Base-by-base conservation (phyloP, 2,329 filamentous ascomycete genomes). In the Teratosphaeria viscida region DNA sequence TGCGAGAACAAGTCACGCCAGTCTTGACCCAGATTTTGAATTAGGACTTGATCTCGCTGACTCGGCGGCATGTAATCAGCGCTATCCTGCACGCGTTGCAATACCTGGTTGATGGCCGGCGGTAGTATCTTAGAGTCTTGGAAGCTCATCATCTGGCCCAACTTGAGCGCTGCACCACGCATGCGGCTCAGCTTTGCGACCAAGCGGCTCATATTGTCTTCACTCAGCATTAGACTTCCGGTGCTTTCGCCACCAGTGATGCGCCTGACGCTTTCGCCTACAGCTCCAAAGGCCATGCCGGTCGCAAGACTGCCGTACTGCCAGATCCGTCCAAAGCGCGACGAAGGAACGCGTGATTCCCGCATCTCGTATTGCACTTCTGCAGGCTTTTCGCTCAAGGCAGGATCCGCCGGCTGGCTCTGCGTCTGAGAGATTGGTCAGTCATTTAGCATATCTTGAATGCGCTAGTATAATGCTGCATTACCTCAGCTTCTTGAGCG, bases 141-240 rank as follows among this genome's bases (percentile, higher is more conserved):
- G 70, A 99, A 94, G 73, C 91, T 96, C 80, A 99, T 88, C 88
- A 97, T 94, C 77, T 99, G 94, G 0, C 94, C 95, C 29, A 99
- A 77, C 77, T 99, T 99, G 52, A 99, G 79, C n/a, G 94, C 94
- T 5, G 94, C 95, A 43, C 94, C 94, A 68, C 94, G 85, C 94
- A 99, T 99, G 26, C 89, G 88, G 2, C 92, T 97, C 2, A 99
- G 81, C 74, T 95, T 96, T 5, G 90, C 81, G 1, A 99, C 94
- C 8, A 99, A 81, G 55, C 95, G 84, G 72, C 97, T 92, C 83
- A 97, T 91, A 70, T 99, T 99, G 10, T 81, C 85, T 5, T 90
- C 82, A 73, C 89, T 97, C 59, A 99, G 83, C 77, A 99, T 85
- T 8, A 96, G 79, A 1, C 92, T 96, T 1, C 91, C 90, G 55